Conservation (phyloP, 2,329 filamentous ascomycete genomes). For the Xylariomycetidae sp. region DNA sequence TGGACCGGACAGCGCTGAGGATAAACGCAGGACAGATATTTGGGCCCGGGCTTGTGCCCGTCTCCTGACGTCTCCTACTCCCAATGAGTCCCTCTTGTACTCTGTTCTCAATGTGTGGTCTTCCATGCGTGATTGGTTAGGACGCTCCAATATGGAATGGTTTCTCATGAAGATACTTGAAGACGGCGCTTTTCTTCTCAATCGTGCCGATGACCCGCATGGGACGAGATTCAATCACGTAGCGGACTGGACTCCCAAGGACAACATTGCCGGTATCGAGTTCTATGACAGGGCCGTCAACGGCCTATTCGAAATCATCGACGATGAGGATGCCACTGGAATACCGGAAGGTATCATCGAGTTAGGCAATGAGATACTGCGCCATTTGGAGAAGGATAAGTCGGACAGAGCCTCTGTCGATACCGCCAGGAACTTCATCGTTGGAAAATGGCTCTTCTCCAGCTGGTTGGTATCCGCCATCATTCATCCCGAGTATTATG, state of each 20-base stretch:
- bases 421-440: constrained; percentile 76
- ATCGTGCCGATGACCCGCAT: constrained; percentile 76
- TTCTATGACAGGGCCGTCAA: constrained; percentile 83
- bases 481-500: constrained; percentile 79
- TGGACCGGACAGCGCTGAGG: constrained; percentile 76
- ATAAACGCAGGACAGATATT: constrained; percentile 71
- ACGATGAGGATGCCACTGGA: constrained; percentile 77
- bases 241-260: constrained; percentile 69
- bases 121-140: constrained; percentile 82
- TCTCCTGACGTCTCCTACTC: constrained; percentile 58
- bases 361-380: constrained; percentile 77
- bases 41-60: constrained; percentile 87
- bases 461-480: constrained; percentile 80
- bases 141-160: constrained; percentile 83
- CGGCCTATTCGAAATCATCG: constrained; percentile 78
- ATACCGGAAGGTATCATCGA: constrained; percentile 83
- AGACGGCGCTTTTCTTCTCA: constrained; percentile 85
- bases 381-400: constrained; percentile 67
- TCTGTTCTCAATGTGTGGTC: constrained; percentile 86
- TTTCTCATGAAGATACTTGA: constrained; percentile 94
- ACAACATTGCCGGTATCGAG: constrained; percentile 76
- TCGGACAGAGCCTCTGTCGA: no score
- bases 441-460: constrained; percentile 89
- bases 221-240: constrained; percentile 67
- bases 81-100: constrained; percentile 67